These are phyloP conservation scores for Fraxinus nigra DNA, from an alignment of 305 asterid genomes.

Conservation along the genomic window DNA sequence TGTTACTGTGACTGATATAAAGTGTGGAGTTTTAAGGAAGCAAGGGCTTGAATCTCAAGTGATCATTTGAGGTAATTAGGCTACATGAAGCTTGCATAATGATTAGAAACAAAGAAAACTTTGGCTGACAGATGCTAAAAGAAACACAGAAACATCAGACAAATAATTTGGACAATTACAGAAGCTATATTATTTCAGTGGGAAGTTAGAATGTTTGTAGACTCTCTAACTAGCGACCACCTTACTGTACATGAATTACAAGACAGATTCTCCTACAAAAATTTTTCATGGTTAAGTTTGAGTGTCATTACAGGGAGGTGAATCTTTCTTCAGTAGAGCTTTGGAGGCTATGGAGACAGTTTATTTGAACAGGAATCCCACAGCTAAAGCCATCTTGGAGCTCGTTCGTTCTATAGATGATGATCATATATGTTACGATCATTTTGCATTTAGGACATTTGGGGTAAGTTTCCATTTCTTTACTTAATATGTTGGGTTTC, in stretches of 20 bases:
- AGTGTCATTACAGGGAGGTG: conserved; percentile 59
- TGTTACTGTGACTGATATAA: neutral
- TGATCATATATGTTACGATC: conserved; percentile 77
- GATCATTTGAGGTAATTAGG: neutral
- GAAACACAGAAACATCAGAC: neutral
- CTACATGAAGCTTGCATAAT: neutral
- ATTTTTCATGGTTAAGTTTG: neutral
- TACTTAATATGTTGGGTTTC: neutral
- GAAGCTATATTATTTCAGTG: neutral
- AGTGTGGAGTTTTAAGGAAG: neutral
- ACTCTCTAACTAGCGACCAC: neutral
- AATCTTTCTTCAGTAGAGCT: conserved; percentile 69
- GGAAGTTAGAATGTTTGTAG: neutral
- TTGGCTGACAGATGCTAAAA: neutral
- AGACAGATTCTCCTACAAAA: neutral
- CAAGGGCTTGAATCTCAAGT: neutral
- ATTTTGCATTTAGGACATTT: conserved; percentile 81
- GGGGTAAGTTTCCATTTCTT: conserved; percentile 47
- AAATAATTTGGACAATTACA: neutral
- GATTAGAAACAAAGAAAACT: neutral
- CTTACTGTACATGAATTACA: neutral
- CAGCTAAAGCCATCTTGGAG: conserved; percentile 75
- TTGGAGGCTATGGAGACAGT: conserved; percentile 67
- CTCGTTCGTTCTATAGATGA: conserved; percentile 63
- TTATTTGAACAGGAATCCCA: conserved; percentile 75